Conservation (phyloP, 2,329 filamentous ascomycete genomes). For the Calonectria hongkongensis region DNA sequence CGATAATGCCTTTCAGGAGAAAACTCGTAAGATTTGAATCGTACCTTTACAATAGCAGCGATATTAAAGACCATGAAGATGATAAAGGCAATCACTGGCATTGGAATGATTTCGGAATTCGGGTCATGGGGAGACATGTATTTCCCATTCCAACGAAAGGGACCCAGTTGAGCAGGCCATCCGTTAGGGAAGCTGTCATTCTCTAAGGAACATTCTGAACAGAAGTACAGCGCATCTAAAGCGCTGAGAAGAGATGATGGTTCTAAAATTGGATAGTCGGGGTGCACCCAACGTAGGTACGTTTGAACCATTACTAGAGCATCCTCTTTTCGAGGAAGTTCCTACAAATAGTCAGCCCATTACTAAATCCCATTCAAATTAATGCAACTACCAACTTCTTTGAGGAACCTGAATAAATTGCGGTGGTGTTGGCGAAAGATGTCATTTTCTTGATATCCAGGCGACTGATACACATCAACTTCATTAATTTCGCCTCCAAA, state of each 20-base stretch:
- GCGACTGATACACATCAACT: conserved; percentile 13
- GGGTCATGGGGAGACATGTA: conserved; percentile 27
- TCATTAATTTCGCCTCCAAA: conserved; percentile 23
- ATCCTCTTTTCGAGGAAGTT: conserved; percentile 49
- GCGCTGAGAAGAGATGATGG: conserved; percentile 46
- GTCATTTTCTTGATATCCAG: not conserved
- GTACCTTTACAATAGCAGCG: conserved; percentile 58
- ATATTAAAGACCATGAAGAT: conserved; percentile 61
- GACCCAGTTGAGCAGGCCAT: conserved; percentile 45
- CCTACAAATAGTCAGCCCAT: conserved; percentile 36
- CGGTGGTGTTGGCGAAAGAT: conserved; percentile 40
- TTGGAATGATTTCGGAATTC: conserved; percentile 30
- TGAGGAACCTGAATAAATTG: conserved; percentile 25
- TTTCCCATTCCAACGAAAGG: conserved; percentile 51
- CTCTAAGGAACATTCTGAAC: conserved; percentile 23
- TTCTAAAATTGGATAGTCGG: conserved; percentile 50
- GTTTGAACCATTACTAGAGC: conserved; percentile 46
- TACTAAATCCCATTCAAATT: not conserved
- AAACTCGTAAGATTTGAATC: no score
- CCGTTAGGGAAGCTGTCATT: conserved; percentile 36
- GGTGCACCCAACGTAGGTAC: conserved; percentile 50
- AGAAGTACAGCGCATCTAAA: conserved; percentile 49
- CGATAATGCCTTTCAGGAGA: conserved; percentile 59
- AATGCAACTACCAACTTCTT: conserved; percentile 10
- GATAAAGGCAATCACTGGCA: conserved; percentile 56